Evolutionary conservation across 2,329 filamentous ascomycete species (phyloP).

Genomic region (Monilinia polystroma): DNA sequence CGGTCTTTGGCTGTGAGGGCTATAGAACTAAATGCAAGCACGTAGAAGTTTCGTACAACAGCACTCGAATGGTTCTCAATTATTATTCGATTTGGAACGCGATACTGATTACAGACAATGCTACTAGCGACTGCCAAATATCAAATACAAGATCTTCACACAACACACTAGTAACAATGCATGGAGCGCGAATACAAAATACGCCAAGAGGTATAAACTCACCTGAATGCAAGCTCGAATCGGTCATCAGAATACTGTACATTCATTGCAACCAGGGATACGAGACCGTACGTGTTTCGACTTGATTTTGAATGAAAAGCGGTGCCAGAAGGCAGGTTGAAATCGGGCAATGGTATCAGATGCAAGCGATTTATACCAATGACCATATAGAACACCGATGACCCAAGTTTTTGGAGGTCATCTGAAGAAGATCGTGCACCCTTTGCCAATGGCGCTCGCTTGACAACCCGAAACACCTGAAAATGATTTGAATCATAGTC

Average conservation of each 20-base stretch:
- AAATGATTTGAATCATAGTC: conserved; percentile 69
- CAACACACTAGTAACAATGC: background rate
- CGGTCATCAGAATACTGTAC: conserved; percentile 63
- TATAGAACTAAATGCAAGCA: background rate
- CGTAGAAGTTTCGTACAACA: background rate
- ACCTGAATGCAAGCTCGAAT: conserved; percentile 62
- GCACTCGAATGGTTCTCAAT: background rate
- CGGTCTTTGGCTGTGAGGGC: background rate
- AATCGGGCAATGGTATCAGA: conserved; percentile 63
- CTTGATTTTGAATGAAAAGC: conserved; percentile 46
- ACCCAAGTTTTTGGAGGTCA: conserved; percentile 62
- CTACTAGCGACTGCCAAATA: background rate
- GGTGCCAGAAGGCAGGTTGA: conserved; percentile 49
- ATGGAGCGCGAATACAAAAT: background rate
- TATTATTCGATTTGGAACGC: no score
- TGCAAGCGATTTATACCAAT: conserved; percentile 70
- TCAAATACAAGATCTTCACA: background rate
- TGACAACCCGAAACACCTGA: conserved; percentile 66
- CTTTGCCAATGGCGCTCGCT: conserved; percentile 56
- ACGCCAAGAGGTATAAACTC: conserved; percentile 7
- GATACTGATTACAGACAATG: background rate
- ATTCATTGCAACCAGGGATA: conserved; percentile 58
- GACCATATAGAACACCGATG: conserved; percentile 65
- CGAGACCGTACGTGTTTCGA: conserved; percentile 57
- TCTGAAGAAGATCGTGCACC: conserved; percentile 59